Base-by-base conservation (phyloP, 441 rosid species). In the Euphorbia corollata region DNA sequence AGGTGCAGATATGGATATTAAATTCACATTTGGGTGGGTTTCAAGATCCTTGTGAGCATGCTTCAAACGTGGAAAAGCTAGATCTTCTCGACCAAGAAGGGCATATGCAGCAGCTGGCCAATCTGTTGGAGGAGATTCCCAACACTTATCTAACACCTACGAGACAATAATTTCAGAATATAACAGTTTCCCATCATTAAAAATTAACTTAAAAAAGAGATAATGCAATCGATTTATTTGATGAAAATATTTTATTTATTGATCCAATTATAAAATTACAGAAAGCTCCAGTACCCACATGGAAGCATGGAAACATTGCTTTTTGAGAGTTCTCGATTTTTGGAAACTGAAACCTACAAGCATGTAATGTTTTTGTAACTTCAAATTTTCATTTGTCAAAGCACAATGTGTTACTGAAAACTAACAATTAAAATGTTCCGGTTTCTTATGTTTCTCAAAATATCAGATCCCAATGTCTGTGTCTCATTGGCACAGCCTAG, bases 81-180 rank as follows among this genome's bases (percentile, higher is more conserved):
- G 75, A 78, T 95, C 99, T 80, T 91, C 95, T 71, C 98, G 91
- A 68, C 98, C 94, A 80, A 95, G 91, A 76, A 95, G 95, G 72
- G 90, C 81, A 79, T 90, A 95, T 62, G 96, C 99, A 74, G 91
- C 83, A 8, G 90, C 92, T 75, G 99, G 91, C 99, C 99, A 95
- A 75, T 88, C 93, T 59, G 83, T 80, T 8, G 99, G 97, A 70
- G 99, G 98, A 74, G 89, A 90, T 80, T 90, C 99, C 64, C 98
- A 85, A 70, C 98, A 91, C 79, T 84, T 87, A 77, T 90, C 96
- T 80, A 91, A 75, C 67, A 96, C 98, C 99, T 91, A 27, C 32
- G 4, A 27, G 47, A 47, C 47, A 68, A 59, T 41, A 27, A 62
- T 38, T 41, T 54, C 4, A 62, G 11, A 27, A 43, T 9, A 27